These are phyloP conservation scores for Coniochaeta pulveracea DNA, from an alignment of 2,329 filamentous ascomycete species.

Conservation along the genomic window DNA sequence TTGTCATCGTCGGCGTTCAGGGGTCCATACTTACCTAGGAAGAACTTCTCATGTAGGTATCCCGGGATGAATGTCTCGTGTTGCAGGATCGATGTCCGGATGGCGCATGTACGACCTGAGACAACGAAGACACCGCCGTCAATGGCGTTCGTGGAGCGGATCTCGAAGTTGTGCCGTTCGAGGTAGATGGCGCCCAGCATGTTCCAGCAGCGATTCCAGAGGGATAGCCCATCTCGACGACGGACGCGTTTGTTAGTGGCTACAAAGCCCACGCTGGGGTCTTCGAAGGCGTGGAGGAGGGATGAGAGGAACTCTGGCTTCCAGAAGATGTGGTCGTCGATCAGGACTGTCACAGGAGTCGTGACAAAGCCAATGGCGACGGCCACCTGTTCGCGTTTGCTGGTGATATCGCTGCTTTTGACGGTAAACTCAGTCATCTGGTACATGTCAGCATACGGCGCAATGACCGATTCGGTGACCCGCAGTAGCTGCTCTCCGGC, in stretches of 20 bases:
- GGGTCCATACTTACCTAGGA: constrained; percentile 28
- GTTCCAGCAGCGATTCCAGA: constrained; percentile 31
- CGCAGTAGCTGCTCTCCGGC: constrained; percentile 21
- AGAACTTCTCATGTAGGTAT: constrained; percentile 39
- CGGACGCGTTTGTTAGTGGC: constrained; percentile 43
- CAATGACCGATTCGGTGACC: constrained; percentile 9
- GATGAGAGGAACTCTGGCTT: constrained; percentile 25
- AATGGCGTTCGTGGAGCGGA: constrained; percentile 39
- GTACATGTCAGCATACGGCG: constrained; percentile 6
- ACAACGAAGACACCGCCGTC: constrained; percentile 49
- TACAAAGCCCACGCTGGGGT: constrained; percentile 37
- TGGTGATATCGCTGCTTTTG: constrained; percentile 20
- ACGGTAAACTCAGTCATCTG: constrained; percentile 18
- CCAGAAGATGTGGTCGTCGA: constrained; percentile 45
- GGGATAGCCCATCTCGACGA: constrained; percentile 6
- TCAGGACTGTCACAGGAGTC: constrained; percentile 30
- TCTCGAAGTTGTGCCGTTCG: constrained; percentile 51
- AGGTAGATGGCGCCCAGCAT: constrained; percentile 48
- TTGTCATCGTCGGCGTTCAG: constrained; percentile 51
- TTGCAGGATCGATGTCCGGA: constrained; percentile 37
- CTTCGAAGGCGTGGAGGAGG: constrained; percentile 30
- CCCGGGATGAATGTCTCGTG: constrained; percentile 25
- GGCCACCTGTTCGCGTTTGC: constrained; percentile 37
- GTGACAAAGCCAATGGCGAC: constrained; percentile 22
- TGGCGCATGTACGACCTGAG: constrained; percentile 41